A percentile compares a stretch with the other conserved stretches of the same genome.
These are phyloP conservation scores for Fomitopsis betulina DNA, from an alignment of 1,284 basidiomycete species.

Conservation along the genomic window DNA sequence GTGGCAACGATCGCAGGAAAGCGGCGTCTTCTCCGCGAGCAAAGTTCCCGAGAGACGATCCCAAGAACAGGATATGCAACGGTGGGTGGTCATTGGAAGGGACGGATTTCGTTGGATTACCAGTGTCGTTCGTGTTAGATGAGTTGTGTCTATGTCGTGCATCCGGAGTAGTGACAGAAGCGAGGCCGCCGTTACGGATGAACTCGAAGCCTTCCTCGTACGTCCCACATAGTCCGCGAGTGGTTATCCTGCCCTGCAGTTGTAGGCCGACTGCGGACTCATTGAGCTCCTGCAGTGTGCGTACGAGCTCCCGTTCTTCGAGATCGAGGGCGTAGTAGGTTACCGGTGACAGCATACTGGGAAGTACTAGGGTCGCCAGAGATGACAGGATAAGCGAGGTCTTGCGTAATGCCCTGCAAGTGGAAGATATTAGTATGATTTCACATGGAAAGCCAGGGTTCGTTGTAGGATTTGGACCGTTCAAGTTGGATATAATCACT, in stretches of 20 bases:
- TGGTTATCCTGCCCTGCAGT: constrained; percentile 66
- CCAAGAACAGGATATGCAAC: constrained; percentile 88
- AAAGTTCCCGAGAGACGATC: constrained; percentile 94
- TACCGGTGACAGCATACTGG: constrained; percentile 38
- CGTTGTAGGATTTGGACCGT: not conserved
- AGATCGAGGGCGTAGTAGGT: constrained; percentile 95
- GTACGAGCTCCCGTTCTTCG: constrained; percentile 80
- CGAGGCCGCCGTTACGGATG: constrained; percentile 55
- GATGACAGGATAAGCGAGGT: constrained; percentile 84
- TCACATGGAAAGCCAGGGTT: not conserved
- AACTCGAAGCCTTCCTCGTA: constrained; percentile 81
- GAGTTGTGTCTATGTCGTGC: constrained; percentile 19
- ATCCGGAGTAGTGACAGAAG: constrained; percentile 31
- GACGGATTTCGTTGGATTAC: constrained; percentile 23
- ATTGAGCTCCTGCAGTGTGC: constrained; percentile 72
- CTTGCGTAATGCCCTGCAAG: constrained; percentile 75
- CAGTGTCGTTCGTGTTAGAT: constrained; percentile 26
- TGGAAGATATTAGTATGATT: not conserved
- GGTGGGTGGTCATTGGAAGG: constrained; percentile 41
- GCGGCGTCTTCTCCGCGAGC: constrained; percentile 61
- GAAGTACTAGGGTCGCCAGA: constrained; percentile 51
- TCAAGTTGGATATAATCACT: constrained; percentile 30
- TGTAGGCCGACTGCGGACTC: constrained; percentile 56
- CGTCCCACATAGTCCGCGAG: constrained; percentile 85
- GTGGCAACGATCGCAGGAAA: constrained; percentile 79